Conservation (phyloP, 495 filamentous ascomycete species). For the Terfezia claveryi region DNA sequence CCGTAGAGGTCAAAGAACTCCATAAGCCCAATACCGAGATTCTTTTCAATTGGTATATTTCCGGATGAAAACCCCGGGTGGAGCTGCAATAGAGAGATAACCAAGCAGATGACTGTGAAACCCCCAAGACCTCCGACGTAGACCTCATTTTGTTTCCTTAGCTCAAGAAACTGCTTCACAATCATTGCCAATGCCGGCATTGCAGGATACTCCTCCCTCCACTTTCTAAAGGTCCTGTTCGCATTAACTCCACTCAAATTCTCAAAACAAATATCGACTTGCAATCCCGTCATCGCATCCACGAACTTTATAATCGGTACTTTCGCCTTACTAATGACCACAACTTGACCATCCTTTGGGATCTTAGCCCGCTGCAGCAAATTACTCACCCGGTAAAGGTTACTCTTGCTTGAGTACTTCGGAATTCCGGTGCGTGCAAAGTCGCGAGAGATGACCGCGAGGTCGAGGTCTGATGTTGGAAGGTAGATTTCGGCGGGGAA, state of each 20-base stretch:
- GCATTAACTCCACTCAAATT: slow-evolving; percentile 60
- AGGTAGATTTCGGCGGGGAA: slow-evolving; percentile 79
- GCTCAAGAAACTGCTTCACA: slow-evolving; percentile 77
- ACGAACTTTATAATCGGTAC: slow-evolving; percentile 87
- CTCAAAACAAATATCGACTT: slow-evolving; percentile 84
- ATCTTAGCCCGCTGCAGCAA: slow-evolving; percentile 30
- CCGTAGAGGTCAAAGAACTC: slow-evolving; percentile 80
- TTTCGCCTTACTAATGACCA: slow-evolving; percentile 49
- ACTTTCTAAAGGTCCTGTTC: slow-evolving; percentile 52
- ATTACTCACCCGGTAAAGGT: slow-evolving; percentile 26
- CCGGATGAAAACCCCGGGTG: slow-evolving; percentile 42
- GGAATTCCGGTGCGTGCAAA: slow-evolving; percentile 25
- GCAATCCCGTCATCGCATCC: slow-evolving; percentile 47
- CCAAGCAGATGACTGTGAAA: slow-evolving; percentile 79
- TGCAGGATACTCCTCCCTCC: slow-evolving; percentile 54
- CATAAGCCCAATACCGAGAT: slow-evolving; percentile 59
- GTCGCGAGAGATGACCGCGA: slow-evolving; percentile 55
- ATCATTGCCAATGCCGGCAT: slow-evolving; percentile 67
- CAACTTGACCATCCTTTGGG: slow-evolving; percentile 29
- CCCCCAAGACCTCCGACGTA: slow-evolving; percentile 79
- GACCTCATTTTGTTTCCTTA: slow-evolving; percentile 79
- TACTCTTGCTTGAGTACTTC: slow-evolving; percentile 21
- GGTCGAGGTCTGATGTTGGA: slow-evolving; percentile 79
- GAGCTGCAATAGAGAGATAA: slow-evolving; percentile 64
- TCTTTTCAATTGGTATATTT: slow-evolving; percentile 32